Percentiles rank a stretch among this genome's conserved stretches.
Evolutionary conservation across 2,329 filamentous ascomycete species (phyloP).

Genomic region (Talaromyces piceae): DNA sequence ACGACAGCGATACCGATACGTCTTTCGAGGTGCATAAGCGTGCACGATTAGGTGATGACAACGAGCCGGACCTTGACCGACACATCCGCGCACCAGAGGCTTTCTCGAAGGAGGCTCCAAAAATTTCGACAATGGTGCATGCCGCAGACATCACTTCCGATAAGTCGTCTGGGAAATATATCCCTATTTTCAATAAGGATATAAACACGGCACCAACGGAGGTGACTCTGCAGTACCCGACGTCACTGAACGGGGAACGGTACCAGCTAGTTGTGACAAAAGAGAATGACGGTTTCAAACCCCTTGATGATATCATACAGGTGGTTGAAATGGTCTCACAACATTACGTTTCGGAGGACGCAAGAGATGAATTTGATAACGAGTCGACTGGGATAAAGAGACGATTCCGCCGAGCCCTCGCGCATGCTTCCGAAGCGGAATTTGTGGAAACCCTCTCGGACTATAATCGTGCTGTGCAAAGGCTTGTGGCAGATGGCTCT

Average conservation of each 20-base stretch:
- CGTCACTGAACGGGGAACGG: conserved; percentile 60
- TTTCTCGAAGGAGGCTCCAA: conserved; percentile 35
- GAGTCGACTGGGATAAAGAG: conserved; percentile 67
- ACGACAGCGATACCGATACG: conserved; percentile 35
- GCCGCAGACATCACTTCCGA: conserved; percentile 41
- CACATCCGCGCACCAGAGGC: conserved; percentile 38
- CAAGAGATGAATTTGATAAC: conserved; percentile 62
- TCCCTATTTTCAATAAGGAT: conserved; percentile 42
- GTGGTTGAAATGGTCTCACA: conserved; percentile 63
- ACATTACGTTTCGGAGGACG: conserved; percentile 67
- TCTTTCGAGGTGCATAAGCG: conserved; percentile 39
- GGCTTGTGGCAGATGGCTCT: conserved; percentile 60
- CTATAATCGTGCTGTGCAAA: conserved; percentile 67
- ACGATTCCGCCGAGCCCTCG: conserved; percentile 66
- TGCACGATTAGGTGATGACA: conserved; percentile 31
- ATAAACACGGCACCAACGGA: conserved; percentile 30
- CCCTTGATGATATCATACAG: conserved; percentile 61
- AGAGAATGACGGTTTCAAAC: conserved; percentile 66
- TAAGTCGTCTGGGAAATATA: conserved; percentile 43
- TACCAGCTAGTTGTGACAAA: conserved; percentile 72
- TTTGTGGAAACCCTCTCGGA: conserved; percentile 66
- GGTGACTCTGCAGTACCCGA: conserved; percentile 78
- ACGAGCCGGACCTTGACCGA: conserved; percentile 39
- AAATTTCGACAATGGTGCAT: conserved; percentile 40
- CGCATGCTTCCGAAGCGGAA: conserved; percentile 58